Evolutionary conservation across 2,329 filamentous ascomycete species (phyloP).

Genomic region (Zymoseptoria ardabiliae): DNA sequence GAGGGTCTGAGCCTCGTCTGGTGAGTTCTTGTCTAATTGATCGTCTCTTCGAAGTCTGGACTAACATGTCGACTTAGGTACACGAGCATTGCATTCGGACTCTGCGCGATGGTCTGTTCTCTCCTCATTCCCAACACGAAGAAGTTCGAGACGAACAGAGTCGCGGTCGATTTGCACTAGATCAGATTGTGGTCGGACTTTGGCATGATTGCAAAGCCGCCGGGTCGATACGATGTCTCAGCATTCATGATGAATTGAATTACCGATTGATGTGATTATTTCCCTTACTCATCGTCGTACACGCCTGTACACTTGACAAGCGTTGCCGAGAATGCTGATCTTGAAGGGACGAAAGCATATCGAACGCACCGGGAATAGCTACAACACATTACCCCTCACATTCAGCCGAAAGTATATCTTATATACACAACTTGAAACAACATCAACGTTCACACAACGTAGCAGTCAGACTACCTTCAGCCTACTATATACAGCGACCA

Average conservation of each 20-base stretch:
- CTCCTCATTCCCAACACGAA: constrained; percentile 17
- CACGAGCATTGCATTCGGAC: constrained; percentile 18
- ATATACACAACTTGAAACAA: background rate
- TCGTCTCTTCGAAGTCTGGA: too few relatives aligned
- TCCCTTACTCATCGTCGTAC: background rate
- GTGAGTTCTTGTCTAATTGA: too few relatives aligned
- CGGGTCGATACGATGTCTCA: background rate
- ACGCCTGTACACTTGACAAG: background rate
- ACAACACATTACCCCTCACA: background rate
- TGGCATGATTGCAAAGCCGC: background rate
- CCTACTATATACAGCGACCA: background rate
- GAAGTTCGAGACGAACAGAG: constrained; percentile 21
- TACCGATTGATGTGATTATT: background rate
- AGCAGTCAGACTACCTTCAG: background rate
- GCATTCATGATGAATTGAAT: background rate
- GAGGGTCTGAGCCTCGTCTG: constrained; percentile 17
- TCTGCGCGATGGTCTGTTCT: constrained; percentile 17
- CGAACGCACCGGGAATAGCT: background rate
- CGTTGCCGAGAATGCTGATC: background rate
- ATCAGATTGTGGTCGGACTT: background rate
- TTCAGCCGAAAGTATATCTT: background rate
- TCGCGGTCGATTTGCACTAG: constrained; percentile 16
- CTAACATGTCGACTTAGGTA: constrained; percentile 12
- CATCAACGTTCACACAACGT: background rate
- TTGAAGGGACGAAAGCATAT: background rate